Conservation (phyloP, 176 grass and related monocot genomes). For the Oryza glaberrima region DNA sequence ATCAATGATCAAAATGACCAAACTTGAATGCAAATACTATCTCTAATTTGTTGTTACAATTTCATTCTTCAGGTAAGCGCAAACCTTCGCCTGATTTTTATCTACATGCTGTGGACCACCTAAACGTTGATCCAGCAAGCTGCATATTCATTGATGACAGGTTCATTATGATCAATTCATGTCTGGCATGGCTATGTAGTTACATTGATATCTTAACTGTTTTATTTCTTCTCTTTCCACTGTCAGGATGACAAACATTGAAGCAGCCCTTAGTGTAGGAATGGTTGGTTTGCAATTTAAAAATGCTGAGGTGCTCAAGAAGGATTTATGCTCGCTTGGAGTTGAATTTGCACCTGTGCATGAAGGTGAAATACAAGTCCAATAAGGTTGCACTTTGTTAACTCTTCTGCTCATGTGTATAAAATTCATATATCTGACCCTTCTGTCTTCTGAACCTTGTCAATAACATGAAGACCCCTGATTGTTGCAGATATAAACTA, state of each 20-base stretch:
- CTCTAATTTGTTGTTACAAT: constrained; percentile 3
- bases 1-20: neutral
- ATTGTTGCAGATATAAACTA: neutral
- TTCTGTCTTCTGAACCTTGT: constrained; percentile 35
- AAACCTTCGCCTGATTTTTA: constrained; percentile 86
- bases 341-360: constrained; percentile 58
- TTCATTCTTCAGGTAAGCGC: constrained; percentile 67
- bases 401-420: constrained; percentile 1
- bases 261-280: constrained; percentile 71
- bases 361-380: constrained; percentile 36
- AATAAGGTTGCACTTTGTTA: constrained; percentile 29
- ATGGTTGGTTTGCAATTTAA: constrained; percentile 91
- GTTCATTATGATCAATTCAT: constrained; percentile 46
- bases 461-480: constrained; percentile 3
- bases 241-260: constrained; percentile 74
- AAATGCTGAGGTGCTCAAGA: constrained; percentile 60
- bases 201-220: neutral
- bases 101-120: constrained; percentile 59
- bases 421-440: neutral
- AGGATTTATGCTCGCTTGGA: constrained; percentile 73
- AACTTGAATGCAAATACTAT: constrained; percentile 11
- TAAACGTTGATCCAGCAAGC: constrained; percentile 76
- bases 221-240: neutral
- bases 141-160: constrained; percentile 98
- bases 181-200: neutral